Base-by-base conservation (phyloP, 2,329 filamentous ascomycete species). In the Colletotrichum filicis region DNA sequence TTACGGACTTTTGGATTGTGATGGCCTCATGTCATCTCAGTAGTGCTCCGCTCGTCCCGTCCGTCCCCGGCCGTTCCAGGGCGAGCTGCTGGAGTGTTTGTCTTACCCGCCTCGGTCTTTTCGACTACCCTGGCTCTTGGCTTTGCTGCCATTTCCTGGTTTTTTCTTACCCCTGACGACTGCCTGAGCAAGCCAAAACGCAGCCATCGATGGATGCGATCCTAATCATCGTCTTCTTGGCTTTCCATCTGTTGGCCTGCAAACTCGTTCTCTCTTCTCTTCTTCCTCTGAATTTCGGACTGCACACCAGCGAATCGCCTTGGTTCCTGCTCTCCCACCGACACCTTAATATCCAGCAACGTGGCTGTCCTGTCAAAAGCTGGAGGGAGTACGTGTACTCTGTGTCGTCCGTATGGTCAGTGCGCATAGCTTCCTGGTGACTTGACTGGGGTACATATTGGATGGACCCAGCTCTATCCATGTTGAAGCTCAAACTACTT, bases 401-500 rank as follows among this genome's bases (percentile, higher is more conserved):
- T 66, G 60, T 56, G 35, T 62, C 66, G 60, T 28, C 26, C 22
- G 19, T 28, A 24, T 72, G 71, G 68, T 55, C 67, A 63, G 58
- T 74, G 71, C 71, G 58, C 28, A 60, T 53, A 35, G 62, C 53
- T 67, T 59, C 35, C 56, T 32, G 49, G 57, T 28, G 56, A 67
- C 57, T 72, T 57, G 62, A 74, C 71, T 63, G 71, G 67, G 71
- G 68, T 72, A 55, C 68, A 66, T 57, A 61, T 73, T 67, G 71
- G 66, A 73, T 42, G 56, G 61, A 72, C 53, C 57, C 68, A 61
- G 68, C 71, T 63, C 57, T 26, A 74, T 68, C 63, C 68, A 74
- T 72, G 71, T 68, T 68, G 68, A 55, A 72, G 68, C 68, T 72
- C 68, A 72, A 72, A 74, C 68, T 72, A 65, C 26, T 65, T 35